These are phyloP conservation scores for Hypoxylon sp. DNA, from an alignment of 2,329 filamentous ascomycete species.

Conservation along the genomic window DNA sequence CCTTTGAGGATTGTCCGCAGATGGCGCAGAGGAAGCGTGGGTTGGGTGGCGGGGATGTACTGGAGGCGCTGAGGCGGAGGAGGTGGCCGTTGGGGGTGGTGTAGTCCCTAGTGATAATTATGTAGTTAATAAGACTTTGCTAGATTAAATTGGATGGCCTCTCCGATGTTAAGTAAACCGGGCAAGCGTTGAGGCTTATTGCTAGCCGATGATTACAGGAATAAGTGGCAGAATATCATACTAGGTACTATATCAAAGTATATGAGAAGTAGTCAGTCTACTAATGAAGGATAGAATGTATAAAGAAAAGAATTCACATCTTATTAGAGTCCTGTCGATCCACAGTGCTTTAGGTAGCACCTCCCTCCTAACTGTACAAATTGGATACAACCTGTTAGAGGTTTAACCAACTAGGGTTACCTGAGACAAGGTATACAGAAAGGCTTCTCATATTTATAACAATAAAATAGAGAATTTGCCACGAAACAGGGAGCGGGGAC, in stretches of 20 bases:
- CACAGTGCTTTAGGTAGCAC: neutral
- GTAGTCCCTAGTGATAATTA: neutral
- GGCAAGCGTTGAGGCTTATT: neutral
- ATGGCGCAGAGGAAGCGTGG: neutral
- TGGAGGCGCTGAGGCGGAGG: neutral
- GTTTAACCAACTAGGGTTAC: too few species aligned
- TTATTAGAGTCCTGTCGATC: neutral
- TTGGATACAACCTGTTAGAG: neutral
- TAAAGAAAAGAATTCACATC: neutral
- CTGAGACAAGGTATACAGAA: too few species aligned
- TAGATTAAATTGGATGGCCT: neutral
- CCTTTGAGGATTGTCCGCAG: constrained; percentile 45
- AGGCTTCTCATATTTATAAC: too few species aligned
- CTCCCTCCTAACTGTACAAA: neutral
- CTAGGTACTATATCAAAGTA: neutral
- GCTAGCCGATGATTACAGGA: neutral
- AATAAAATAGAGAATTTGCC: too few species aligned
- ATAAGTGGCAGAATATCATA: neutral
- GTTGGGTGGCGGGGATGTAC: neutral
- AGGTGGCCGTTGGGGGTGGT: constrained; percentile 3
- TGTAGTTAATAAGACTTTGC: neutral
- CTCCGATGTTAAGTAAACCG: neutral
- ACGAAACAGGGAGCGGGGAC: too few species aligned
- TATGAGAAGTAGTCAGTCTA: neutral
- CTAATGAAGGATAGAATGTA: neutral